Evolutionary conservation across 202 grass and related monocot genomes (phyloP).

Genomic region (Zizania palustris): DNA sequence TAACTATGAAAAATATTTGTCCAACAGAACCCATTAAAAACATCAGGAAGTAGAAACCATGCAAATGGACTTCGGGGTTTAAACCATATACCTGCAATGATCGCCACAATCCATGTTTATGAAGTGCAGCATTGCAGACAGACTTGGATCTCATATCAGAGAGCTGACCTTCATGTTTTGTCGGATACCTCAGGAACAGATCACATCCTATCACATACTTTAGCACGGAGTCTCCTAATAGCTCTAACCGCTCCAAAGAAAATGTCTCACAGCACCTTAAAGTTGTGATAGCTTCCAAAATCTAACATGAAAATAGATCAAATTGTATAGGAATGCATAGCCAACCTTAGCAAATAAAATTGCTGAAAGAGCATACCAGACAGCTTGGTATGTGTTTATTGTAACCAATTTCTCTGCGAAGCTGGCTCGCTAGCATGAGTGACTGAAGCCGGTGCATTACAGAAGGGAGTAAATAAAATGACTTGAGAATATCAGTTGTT

Average conservation of each 20-base stretch:
- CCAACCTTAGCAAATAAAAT: conserved; percentile 38
- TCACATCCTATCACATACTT: conserved; percentile 86
- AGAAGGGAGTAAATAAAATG: conserved; percentile 96
- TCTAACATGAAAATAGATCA: conserved; percentile 53
- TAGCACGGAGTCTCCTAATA: conserved; percentile 87
- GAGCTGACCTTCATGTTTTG: conserved; percentile 87
- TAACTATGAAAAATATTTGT: conserved; percentile 28
- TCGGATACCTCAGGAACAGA: conserved; percentile 74
- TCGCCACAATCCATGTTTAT: conserved; percentile 69
- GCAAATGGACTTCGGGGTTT: conserved; percentile 31
- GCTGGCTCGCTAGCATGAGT: conserved; percentile 80
- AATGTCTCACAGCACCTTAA: conserved; percentile 82
- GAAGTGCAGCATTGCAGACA: conserved; percentile 81
- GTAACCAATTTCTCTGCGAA: conserved; percentile 71
- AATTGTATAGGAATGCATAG: conserved; percentile 19
- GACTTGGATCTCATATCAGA: conserved; percentile 64
- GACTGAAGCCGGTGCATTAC: conserved; percentile 89
- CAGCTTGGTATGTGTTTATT: conserved; percentile 54
- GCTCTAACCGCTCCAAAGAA: conserved; percentile 83
- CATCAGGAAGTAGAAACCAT: conserved; percentile 30
- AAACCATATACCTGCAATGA: conserved; percentile 70
- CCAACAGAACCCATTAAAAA: conserved; percentile 29
- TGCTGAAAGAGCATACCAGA: conserved; percentile 60
- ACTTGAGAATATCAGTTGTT: conserved; percentile 76
- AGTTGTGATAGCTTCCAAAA: conserved; percentile 94